These are phyloP conservation scores for Globisporangium irregulare DNA, from an alignment of 352 stramenopile species.

Conservation along the genomic window DNA sequence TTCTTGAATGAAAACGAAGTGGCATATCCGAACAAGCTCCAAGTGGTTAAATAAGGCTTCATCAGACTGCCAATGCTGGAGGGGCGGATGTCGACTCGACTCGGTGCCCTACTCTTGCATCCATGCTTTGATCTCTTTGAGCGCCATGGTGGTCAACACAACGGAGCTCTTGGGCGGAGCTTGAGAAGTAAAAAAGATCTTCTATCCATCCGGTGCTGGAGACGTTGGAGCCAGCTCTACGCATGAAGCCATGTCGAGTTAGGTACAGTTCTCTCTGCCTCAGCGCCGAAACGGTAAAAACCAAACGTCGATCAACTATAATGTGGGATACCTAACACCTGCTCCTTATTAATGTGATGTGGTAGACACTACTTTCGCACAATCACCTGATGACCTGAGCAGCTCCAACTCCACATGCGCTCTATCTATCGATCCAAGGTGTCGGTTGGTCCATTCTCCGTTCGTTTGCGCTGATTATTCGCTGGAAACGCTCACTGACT, in stretches of 20 bases:
- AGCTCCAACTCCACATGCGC: background rate
- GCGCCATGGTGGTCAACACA: no score
- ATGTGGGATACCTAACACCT: background rate
- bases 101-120: no score
- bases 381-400: background rate
- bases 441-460: background rate
- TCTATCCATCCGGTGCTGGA: no score
- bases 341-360: background rate
- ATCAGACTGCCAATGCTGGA: no score
- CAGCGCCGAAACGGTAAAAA: background rate
- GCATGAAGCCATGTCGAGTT: no score
- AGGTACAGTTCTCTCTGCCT: background rate
- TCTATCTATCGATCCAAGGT: background rate
- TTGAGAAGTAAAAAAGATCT: no score
- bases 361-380: background rate
- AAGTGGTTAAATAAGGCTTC: no score
- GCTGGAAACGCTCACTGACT: background rate
- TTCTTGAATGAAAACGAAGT: background rate
- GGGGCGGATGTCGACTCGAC: no score
- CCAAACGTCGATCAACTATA: background rate
- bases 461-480: background rate
- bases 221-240: no score
- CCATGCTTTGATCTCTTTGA: no score
- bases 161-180: no score
- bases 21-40: no score